phyloP scores from a whole-genome alignment of 345 rosid species.

The Stellera chamaejasme region DNA sequence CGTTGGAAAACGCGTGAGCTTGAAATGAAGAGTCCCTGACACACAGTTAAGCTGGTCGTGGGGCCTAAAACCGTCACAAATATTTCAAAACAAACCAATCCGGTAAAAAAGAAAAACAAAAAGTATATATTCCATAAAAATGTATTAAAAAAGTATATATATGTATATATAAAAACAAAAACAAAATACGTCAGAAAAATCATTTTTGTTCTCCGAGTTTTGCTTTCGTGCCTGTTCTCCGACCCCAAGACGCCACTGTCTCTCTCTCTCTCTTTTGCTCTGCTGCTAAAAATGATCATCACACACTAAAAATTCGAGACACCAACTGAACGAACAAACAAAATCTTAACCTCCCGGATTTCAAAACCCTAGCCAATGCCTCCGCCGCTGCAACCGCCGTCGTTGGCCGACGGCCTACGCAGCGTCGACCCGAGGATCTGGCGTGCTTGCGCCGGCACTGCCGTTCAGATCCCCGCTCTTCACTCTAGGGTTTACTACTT shows the following conservation, averaged over 20 bases:
- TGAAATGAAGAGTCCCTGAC: not conserved
- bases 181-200: too few species aligned
- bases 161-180: too few species aligned
- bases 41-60: constrained; percentile 7
- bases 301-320: not conserved
- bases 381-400: constrained; percentile 17
- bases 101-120: too few species aligned
- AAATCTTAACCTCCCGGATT: not conserved
- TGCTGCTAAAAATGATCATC: not conserved
- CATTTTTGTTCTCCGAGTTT: not conserved
- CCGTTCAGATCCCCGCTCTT: constrained; percentile 48
- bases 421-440: constrained; percentile 56
- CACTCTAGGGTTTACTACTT: constrained; percentile 76
- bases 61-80: constrained; percentile 2
- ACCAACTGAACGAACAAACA: not conserved
- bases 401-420: constrained; percentile 23
- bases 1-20: not conserved
- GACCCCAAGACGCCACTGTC: constrained; percentile 25
- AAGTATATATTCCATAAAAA: too few species aligned
- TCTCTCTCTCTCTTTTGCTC: not conserved
- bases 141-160: too few species aligned
- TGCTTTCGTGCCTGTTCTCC: constrained; percentile 16
- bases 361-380: constrained; percentile 26
- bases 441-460: constrained; percentile 76
- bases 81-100: constrained; percentile 1